Percentiles rank a stretch among this genome's conserved stretches.
Evolutionary conservation across 2,329 filamentous ascomycete species (phyloP).

Genomic region (Stachybotrys elegans): DNA sequence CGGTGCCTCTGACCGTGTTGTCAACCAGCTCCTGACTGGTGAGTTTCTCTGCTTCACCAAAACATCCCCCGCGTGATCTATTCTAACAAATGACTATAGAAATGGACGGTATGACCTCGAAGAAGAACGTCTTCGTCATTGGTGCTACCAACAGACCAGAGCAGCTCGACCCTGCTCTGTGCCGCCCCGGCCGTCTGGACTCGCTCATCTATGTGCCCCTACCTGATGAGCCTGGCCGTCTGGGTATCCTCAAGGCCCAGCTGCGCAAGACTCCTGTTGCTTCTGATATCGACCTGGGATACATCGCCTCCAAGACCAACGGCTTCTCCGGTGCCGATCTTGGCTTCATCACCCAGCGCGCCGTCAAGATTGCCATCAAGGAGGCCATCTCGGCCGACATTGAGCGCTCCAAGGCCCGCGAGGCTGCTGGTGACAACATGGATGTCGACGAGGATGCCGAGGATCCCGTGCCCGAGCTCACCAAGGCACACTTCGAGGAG

Average conservation of each 20-base stretch:
- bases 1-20: constrained; percentile 97
- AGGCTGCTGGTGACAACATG: constrained; percentile 81
- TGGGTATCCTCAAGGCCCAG: constrained; percentile 88
- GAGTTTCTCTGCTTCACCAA: constrained; percentile 32
- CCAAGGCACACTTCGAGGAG: constrained; percentile 96
- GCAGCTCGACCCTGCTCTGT: constrained; percentile 95
- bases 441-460: constrained; percentile 64
- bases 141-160: constrained; percentile 98
- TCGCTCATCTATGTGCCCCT: constrained; percentile 97
- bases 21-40: constrained; percentile 98
- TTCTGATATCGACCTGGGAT: constrained; percentile 78
- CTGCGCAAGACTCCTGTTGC: constrained; percentile 97
- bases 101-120: constrained; percentile 99
- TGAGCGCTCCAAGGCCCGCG: constrained; percentile 81
- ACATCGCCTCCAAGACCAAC: constrained; percentile 94
- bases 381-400: constrained; percentile 87
- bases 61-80: background rate
- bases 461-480: constrained; percentile 93
- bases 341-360: constrained; percentile 97
- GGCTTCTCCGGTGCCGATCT: constrained; percentile 99
- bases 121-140: constrained; percentile 99
- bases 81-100: constrained; percentile 54
- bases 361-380: constrained; percentile 99
- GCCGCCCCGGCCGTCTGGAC: constrained; percentile 97
- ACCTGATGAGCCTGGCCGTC: constrained; percentile 85